These are phyloP conservation scores for Ogataea nitratoaversa DNA, from an alignment of 805 yeast genomes.

Conservation along the genomic window DNA sequence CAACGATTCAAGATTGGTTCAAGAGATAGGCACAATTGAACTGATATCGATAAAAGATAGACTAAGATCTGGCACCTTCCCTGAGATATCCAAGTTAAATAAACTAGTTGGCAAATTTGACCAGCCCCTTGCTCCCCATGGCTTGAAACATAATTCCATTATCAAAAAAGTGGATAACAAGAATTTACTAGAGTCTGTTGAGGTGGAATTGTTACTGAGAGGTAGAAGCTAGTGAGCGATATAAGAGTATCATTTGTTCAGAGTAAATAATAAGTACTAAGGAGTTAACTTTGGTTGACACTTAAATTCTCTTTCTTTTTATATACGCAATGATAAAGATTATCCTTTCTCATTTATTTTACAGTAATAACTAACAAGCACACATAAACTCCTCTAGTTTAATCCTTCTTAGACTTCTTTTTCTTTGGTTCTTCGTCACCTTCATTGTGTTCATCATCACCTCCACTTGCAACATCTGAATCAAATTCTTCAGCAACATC, in stretches of 20 bases:
- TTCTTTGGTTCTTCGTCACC: slow-evolving; percentile 24
- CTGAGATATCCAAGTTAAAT: slow-evolving; percentile 17
- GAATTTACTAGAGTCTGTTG: slow-evolving; percentile 12
- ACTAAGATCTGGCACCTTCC: slow-evolving; percentile 9
- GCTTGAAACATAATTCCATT: not conserved
- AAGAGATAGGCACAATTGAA: slow-evolving; percentile 13
- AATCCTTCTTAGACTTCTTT: slow-evolving; percentile 24
- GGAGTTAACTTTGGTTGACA: too few relatives aligned
- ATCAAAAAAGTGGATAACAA: slow-evolving; percentile 14
- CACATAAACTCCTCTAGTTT: slow-evolving; percentile 1
- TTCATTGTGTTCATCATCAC: slow-evolving; percentile 24
- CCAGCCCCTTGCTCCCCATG: slow-evolving; percentile 10
- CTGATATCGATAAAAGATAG: slow-evolving; percentile 18
- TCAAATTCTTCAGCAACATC: slow-evolving; percentile 85
- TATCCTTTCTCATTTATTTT: not conserved
- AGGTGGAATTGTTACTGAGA: slow-evolving; percentile 12
- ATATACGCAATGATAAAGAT: not conserved
- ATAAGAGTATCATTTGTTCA: too few relatives aligned
- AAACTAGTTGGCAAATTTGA: slow-evolving; percentile 17
- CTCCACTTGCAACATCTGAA: slow-evolving; percentile 47
- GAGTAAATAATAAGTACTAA: too few relatives aligned
- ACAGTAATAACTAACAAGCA: not conserved
- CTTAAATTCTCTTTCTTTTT: not conserved
- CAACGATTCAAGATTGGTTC: slow-evolving; percentile 11
- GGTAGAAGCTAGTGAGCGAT: too few relatives aligned